Percentiles rank a stretch among this genome's conserved stretches.
These are phyloP conservation scores for Cymbidium sinense DNA, from an alignment of 106 monocot species.

Conservation along the genomic window DNA sequence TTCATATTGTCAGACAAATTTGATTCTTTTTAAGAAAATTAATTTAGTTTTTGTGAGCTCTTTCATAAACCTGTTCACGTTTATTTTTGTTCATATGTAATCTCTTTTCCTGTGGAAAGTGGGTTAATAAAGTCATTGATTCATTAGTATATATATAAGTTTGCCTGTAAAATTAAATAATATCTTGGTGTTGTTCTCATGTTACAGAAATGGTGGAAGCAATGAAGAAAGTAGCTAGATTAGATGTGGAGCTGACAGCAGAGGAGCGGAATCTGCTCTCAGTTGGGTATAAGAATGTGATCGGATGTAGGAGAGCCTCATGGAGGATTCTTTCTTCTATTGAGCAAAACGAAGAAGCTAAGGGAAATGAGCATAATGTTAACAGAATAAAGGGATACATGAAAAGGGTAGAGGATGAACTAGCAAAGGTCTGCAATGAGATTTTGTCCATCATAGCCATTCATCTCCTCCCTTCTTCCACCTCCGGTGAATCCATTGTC, in stretches of 20 bases:
- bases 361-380: slow-evolving; percentile 8
- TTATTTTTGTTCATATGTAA: too few species aligned
- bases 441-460: slow-evolving; percentile 53
- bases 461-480: slow-evolving; percentile 51
- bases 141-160: neutral
- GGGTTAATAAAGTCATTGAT: neutral
- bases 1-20: too few species aligned
- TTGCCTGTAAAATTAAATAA: neutral
- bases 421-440: slow-evolving; percentile 37
- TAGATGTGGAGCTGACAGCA: slow-evolving; percentile 17
- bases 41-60: too few species aligned
- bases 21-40: too few species aligned
- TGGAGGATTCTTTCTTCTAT: slow-evolving; percentile 15
- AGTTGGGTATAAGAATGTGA: slow-evolving; percentile 17
- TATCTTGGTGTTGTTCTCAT: neutral
- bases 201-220: slow-evolving; percentile 17
- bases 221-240: slow-evolving; percentile 19
- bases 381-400: slow-evolving; percentile 30
- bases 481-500: slow-evolving; percentile 39
- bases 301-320: slow-evolving; percentile 14
- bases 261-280: slow-evolving; percentile 14
- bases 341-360: slow-evolving; percentile 10
- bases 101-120: too few species aligned
- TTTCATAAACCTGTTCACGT: too few species aligned
- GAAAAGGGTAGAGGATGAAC: slow-evolving; percentile 42